Conservation (phyloP, 495 filamentous ascomycete species). For the Rhypophila decipiens region DNA sequence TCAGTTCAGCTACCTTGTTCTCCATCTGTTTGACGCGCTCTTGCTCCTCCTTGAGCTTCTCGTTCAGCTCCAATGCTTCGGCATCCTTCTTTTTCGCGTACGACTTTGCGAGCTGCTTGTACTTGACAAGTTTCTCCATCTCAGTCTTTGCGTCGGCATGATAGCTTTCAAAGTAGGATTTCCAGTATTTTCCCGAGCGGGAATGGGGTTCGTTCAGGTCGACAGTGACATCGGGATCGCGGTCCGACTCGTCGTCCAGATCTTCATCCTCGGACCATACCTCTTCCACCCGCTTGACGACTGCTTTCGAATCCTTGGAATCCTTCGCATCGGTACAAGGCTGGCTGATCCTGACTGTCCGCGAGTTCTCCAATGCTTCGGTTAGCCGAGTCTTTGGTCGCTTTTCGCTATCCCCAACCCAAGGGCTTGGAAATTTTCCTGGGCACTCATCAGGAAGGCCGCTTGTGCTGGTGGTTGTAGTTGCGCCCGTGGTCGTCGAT, state of each 20-base stretch:
- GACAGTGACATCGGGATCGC: slow-evolving; percentile 55
- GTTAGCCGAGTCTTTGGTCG: slow-evolving; percentile 46
- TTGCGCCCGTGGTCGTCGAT: too few species aligned
- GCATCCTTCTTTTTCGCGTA: slow-evolving; percentile 87
- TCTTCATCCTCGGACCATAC: slow-evolving; percentile 44
- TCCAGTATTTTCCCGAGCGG: slow-evolving; percentile 89
- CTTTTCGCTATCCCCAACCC: slow-evolving; percentile 25
- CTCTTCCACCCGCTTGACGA: slow-evolving; percentile 26
- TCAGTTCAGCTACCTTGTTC: slow-evolving; percentile 57
- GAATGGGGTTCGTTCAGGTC: slow-evolving; percentile 78
- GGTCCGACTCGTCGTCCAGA: slow-evolving; percentile 26
- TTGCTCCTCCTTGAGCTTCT: slow-evolving; percentile 62
- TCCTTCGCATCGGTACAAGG: slow-evolving; percentile 13
- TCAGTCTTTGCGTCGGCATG: slow-evolving; percentile 71
- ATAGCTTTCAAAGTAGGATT: slow-evolving; percentile 78
- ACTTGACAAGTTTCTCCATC: slow-evolving; percentile 70
- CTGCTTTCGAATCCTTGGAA: slow-evolving; percentile 12
- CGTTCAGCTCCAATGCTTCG: slow-evolving; percentile 64
- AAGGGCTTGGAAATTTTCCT: slow-evolving; percentile 61
- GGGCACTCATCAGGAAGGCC: slow-evolving; percentile 48
- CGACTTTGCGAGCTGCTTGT: slow-evolving; percentile 76
- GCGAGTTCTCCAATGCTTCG: slow-evolving; percentile 43
- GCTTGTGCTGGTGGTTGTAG: slow-evolving; percentile 33
- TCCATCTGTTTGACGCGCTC: slow-evolving; percentile 43
- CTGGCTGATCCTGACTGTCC: slow-evolving; percentile 26